Evolutionary conservation across 352 stramenopile genomes (phyloP).

Genomic region (Globisporangium cederbergense): DNA sequence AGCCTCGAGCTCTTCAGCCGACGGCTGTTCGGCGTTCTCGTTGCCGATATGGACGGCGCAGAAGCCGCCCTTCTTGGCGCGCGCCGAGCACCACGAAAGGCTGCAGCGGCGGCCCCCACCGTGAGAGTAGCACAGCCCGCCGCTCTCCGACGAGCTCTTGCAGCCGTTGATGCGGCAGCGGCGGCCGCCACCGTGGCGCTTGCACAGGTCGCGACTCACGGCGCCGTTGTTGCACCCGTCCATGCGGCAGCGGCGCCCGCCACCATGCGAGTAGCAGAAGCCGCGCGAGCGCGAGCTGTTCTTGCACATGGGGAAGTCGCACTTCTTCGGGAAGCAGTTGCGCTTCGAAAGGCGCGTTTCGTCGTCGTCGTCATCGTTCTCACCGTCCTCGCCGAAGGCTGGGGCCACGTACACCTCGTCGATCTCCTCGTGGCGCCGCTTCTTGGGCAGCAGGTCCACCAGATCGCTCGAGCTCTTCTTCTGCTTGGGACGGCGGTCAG

Average conservation of each 20-base stretch:
- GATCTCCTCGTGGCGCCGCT: conserved; percentile 23
- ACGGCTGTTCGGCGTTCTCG: conserved; percentile 27
- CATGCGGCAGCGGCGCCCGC: conserved; percentile 56
- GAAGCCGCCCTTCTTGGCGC: conserved; percentile 73
- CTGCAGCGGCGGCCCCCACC: conserved; percentile 64
- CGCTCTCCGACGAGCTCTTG: conserved; percentile 73
- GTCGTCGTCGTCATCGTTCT: conserved; percentile 18
- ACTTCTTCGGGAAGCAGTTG: conserved; percentile 75
- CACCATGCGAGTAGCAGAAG: conserved; percentile 80
- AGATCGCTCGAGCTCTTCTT: conserved; percentile 7
- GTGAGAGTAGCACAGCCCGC: conserved; percentile 74
- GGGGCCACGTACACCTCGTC: conserved; percentile 8
- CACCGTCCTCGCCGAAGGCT: background rate
- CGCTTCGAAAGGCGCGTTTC: conserved; percentile 33
- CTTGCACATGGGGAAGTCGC: conserved; percentile 82
- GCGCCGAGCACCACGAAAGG: conserved; percentile 63
- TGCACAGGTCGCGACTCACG: conserved; percentile 79
- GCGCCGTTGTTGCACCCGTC: conserved; percentile 69
- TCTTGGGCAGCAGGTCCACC: conserved; percentile 22
- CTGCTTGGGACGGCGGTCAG: background rate
- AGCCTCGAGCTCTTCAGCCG: background rate
- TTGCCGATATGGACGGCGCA: conserved; percentile 51
- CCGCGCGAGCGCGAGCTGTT: conserved; percentile 75
- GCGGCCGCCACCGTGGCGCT: conserved; percentile 69
- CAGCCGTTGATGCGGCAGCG: conserved; percentile 63